Evolutionary conservation across 352 stramenopile genomes (phyloP), one percentile per base, ranked within the genome.

Genomic region (Phytophthora brassicae): DNA sequence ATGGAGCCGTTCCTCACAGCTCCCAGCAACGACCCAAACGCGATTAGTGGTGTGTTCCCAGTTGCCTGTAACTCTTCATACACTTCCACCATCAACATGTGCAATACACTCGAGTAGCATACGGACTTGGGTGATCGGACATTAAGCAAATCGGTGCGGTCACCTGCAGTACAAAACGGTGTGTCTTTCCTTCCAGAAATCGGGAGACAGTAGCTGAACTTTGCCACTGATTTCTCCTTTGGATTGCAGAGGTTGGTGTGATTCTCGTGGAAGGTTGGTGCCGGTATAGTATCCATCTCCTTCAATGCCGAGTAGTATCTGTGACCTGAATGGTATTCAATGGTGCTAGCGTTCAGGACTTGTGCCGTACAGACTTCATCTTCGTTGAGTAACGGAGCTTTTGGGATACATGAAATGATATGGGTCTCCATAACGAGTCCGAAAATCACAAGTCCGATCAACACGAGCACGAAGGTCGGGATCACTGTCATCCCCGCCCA

Each of bases 51-150:
- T 6, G 57, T 53, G 8, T 60, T 68, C 4, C 56, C 53, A 8
- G 71, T 48, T 0, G 38, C 54, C 17, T 64, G n/a, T 23, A 85
- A 46, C 44, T 85, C 70, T 23, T 73, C 66, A 60, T 85, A 85
- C 8, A 84, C 75, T 54, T 85, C 78, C 17, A 83, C 55, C 28
- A 88, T 63, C 19, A 88, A 33, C 70, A 88, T 74, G 59, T 88
- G 75, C 53, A 88, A 60, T 22, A 80, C 70, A 44, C 75, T 85
- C 17, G 49, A 64, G 33, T 77, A 79, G 49, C 78, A 88, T 8
- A 78, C 33, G 24, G 72, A 79, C 19, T 71, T 58, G 6, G 58
- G 48, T 22, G 60, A 68, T 0, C 36, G 28, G 14, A 60, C 24
- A 8, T 51, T 65, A 9, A 87, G 67, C 26, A 87, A 56, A 42